Evolutionary conservation across 495 filamentous ascomycete species (phyloP).

Genomic region (Penicillium crystallinum): DNA sequence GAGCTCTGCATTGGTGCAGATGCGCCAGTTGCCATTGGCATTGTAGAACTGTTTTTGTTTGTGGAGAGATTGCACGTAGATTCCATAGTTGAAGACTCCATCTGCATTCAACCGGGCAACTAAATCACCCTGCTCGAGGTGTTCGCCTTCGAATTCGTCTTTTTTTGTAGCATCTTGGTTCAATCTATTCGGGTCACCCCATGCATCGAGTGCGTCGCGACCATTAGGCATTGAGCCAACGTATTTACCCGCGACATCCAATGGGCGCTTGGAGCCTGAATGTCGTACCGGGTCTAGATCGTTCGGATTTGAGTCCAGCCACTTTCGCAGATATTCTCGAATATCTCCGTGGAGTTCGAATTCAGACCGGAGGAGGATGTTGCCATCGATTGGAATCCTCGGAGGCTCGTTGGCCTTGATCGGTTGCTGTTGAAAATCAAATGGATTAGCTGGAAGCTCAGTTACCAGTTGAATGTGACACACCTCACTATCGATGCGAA

Average conservation of each 20-base stretch:
- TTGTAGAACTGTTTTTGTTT: constrained; percentile 68
- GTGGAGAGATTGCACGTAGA: constrained; percentile 63
- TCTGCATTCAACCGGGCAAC: constrained; percentile 50
- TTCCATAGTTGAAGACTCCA: constrained; percentile 51
- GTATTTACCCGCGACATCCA: constrained; percentile 7
- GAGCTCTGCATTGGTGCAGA: constrained; percentile 38
- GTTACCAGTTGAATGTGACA: neutral
- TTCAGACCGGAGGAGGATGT: constrained; percentile 28
- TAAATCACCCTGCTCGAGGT: constrained; percentile 66
- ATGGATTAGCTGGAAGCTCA: neutral
- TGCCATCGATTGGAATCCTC: constrained; percentile 16
- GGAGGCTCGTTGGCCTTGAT: neutral
- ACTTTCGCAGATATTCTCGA: constrained; percentile 48
- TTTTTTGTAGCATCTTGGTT: constrained; percentile 30
- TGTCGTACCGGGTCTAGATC: constrained; percentile 33
- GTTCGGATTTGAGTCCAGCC: constrained; percentile 39
- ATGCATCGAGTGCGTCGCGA: constrained; percentile 28
- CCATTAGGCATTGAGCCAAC: constrained; percentile 41
- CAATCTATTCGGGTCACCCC: constrained; percentile 21
- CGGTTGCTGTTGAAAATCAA: constrained; percentile 10
- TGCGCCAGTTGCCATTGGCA: constrained; percentile 66
- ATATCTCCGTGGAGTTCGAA: constrained; percentile 39
- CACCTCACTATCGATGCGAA: constrained; percentile 9
- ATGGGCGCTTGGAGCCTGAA: constrained; percentile 12
- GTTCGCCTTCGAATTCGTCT: constrained; percentile 36